Conservation (phyloP, 768 basidiomycete genomes). For the Leccinum sublutescens region DNA sequence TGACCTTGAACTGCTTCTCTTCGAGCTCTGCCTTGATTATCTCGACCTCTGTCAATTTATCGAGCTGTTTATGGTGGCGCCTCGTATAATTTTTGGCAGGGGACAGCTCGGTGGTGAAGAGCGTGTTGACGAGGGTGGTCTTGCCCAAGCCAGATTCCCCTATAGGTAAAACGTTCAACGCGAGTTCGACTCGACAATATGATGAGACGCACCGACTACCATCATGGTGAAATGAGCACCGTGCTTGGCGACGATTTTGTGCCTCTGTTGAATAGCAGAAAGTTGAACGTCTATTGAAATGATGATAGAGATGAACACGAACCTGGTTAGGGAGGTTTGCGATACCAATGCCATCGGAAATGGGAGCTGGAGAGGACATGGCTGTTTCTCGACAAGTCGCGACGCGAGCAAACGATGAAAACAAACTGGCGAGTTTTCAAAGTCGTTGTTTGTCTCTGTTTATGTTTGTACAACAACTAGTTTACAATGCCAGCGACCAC, state of each 20-base stretch:
- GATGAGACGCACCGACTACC: conserved; percentile 75
- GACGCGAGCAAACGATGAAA: conserved; percentile 21
- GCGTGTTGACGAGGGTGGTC: conserved; percentile 97
- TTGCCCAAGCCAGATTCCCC: conserved; percentile 98
- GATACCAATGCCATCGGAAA: conserved; percentile 84
- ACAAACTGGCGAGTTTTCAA: conserved; percentile 25
- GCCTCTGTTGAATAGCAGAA: conserved; percentile 57
- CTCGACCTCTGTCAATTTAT: conserved; percentile 98
- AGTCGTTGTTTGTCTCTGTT: conserved; percentile 25
- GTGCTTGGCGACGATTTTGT: conserved; percentile 98
- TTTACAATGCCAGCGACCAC: conserved; percentile 18
- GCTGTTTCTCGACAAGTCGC: conserved; percentile 18
- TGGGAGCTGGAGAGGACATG: conserved; percentile 31
- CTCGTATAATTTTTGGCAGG: conserved; percentile 84
- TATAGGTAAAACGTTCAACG: conserved; percentile 30
- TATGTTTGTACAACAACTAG: conserved; percentile 17
- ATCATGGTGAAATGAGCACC: conserved; percentile 99
- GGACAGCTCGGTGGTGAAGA: conserved; percentile 97
- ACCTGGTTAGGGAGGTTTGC: conserved; percentile 99
- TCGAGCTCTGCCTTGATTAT: conserved; percentile 99
- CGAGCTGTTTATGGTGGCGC: conserved; percentile 93
- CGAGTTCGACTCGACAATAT: not conserved
- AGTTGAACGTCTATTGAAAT: not conserved
- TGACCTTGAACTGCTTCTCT: conserved; percentile 99
- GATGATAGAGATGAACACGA: conserved; percentile 18